Percentiles rank a stretch among this genome's conserved stretches.
phyloP scores from a whole-genome alignment of 805 yeast species.

The Nakazawaea pomicola region DNA sequence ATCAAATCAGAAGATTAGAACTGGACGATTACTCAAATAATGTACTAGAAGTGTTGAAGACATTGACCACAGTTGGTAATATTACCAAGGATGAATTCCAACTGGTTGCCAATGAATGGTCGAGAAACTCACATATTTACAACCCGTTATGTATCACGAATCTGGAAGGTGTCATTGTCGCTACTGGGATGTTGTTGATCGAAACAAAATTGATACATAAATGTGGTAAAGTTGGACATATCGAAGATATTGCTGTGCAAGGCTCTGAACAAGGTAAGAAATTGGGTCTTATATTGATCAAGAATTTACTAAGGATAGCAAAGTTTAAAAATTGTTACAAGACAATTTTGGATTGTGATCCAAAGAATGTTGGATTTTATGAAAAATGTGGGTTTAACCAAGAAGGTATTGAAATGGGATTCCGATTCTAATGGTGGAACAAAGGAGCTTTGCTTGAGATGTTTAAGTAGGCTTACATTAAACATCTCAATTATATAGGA shows the following conservation, averaged over 20 bases:
- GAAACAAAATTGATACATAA: constrained; percentile 82
- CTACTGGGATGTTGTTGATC: constrained; percentile 75
- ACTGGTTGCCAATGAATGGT: constrained; percentile 56
- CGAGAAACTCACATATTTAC: constrained; percentile 45
- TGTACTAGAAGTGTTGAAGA: constrained; percentile 56
- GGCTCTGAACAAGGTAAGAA: constrained; percentile 74
- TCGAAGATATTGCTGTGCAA: constrained; percentile 88
- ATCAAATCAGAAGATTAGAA: constrained; percentile 54
- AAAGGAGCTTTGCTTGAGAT: too few relatives aligned
- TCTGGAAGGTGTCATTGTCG: constrained; percentile 53
- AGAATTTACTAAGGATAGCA: constrained; percentile 56
- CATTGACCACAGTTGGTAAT: constrained; percentile 80
- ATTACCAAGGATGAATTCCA: constrained; percentile 47
- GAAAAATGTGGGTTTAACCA: constrained; percentile 76
- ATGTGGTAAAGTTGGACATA: constrained; percentile 86
- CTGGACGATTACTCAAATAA: constrained; percentile 56
- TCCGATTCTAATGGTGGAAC: constrained; percentile 36
- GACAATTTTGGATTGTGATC: constrained; percentile 83
- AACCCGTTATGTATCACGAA: constrained; percentile 66
- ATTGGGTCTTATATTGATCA: constrained; percentile 67
- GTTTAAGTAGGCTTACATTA: not conserved
- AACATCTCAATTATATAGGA: too few relatives aligned
- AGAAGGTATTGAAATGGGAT: constrained; percentile 69
- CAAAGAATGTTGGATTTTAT: constrained; percentile 77
- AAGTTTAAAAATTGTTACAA: constrained; percentile 70